Percentiles rank a stretch among this genome's conserved stretches.
These are phyloP conservation scores for Achaetomiella virescens DNA, from an alignment of 495 filamentous ascomycete genomes.

Conservation along the genomic window DNA sequence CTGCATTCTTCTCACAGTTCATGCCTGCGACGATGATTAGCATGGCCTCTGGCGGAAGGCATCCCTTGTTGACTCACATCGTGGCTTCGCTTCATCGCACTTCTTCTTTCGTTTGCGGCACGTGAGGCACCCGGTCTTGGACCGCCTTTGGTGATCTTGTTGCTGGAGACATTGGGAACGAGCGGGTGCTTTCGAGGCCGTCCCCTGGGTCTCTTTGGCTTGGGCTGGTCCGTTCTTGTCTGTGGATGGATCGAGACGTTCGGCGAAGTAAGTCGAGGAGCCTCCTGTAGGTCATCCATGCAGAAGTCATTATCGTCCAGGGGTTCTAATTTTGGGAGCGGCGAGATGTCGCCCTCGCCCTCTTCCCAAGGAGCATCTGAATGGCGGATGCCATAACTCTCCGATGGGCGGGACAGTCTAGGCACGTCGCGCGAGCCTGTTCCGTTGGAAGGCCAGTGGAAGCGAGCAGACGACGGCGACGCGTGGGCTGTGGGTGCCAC, in stretches of 20 bases:
- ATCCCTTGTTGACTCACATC: slow-evolving; percentile 51
- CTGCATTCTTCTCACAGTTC: slow-evolving; percentile 91
- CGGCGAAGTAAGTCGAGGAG: slow-evolving; percentile 23
- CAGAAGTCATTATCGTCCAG: slow-evolving; percentile 43
- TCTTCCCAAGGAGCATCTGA: slow-evolving; percentile 37
- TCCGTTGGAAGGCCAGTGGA: slow-evolving; percentile 32
- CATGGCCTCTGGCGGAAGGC: not conserved
- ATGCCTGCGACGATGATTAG: slow-evolving; percentile 49
- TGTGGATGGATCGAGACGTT: slow-evolving; percentile 16
- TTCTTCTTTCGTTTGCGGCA: slow-evolving; percentile 94
- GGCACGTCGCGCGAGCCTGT: slow-evolving; percentile 26
- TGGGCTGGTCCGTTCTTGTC: slow-evolving; percentile 21
- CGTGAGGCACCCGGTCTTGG: slow-evolving; percentile 90
- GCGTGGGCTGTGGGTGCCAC: slow-evolving; percentile 29
- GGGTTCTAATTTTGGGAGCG: slow-evolving; percentile 42
- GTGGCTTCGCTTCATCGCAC: slow-evolving; percentile 89
- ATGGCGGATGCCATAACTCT: slow-evolving; percentile 13
- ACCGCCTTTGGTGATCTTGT: slow-evolving; percentile 77
- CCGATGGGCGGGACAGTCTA: not conserved
- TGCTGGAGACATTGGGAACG: slow-evolving; percentile 38
- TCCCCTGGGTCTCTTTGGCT: slow-evolving; percentile 59
- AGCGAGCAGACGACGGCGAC: slow-evolving; percentile 26
- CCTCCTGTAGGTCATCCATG: slow-evolving; percentile 42
- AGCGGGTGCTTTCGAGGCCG: slow-evolving; percentile 81
- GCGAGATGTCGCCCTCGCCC: slow-evolving; percentile 28